Evolutionary conservation across 805 yeast genomes (phyloP).

Genomic region (Ogataea paradorogensis): DNA sequence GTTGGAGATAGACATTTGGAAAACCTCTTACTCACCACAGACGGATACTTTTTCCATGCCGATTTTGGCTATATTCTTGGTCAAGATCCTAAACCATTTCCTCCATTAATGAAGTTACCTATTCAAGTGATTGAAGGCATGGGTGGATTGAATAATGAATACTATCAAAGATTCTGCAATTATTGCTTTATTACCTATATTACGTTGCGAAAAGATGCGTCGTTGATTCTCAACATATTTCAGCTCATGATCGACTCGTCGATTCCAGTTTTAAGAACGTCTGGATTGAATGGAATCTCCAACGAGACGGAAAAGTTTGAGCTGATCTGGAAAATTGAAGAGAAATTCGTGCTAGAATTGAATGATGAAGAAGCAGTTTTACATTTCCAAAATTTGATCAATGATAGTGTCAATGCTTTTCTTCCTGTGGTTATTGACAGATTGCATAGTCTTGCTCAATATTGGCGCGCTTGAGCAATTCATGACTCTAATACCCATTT

Average conservation of each 20-base stretch:
- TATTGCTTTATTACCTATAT: slow-evolving; percentile 94
- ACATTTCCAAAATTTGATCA: slow-evolving; percentile 91
- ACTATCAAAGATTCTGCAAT: slow-evolving; percentile 81
- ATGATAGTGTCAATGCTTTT: slow-evolving; percentile 90
- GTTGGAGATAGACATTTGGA: slow-evolving; percentile 98
- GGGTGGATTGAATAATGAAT: slow-evolving; percentile 88
- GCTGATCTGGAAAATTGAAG: slow-evolving; percentile 87
- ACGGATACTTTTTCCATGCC: slow-evolving; percentile 94
- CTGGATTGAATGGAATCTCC: slow-evolving; percentile 23
- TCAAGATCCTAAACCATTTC: slow-evolving; percentile 97
- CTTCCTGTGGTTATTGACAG: slow-evolving; percentile 94
- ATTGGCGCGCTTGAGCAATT: slow-evolving; percentile 81
- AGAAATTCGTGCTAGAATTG: slow-evolving; percentile 89
- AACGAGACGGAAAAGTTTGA: slow-evolving; percentile 70
- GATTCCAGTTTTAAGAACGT: slow-evolving; percentile 76
- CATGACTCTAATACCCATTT: slow-evolving; percentile 9
- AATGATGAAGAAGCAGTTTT: slow-evolving; percentile 94
- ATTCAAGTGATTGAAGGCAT: slow-evolving; percentile 96
- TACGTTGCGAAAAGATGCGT: slow-evolving; percentile 84
- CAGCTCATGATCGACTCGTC: slow-evolving; percentile 92
- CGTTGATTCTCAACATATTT: slow-evolving; percentile 83
- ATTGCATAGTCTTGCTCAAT: slow-evolving; percentile 92
- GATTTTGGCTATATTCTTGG: slow-evolving; percentile 97
- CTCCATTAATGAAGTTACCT: slow-evolving; percentile 96
- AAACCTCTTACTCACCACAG: slow-evolving; percentile 69